A percentile compares a stretch with the other conserved stretches of the same genome.
Conservation (phyloP, 192 early-diverging fungal species). For the Ambispora gerdemannii region DNA sequence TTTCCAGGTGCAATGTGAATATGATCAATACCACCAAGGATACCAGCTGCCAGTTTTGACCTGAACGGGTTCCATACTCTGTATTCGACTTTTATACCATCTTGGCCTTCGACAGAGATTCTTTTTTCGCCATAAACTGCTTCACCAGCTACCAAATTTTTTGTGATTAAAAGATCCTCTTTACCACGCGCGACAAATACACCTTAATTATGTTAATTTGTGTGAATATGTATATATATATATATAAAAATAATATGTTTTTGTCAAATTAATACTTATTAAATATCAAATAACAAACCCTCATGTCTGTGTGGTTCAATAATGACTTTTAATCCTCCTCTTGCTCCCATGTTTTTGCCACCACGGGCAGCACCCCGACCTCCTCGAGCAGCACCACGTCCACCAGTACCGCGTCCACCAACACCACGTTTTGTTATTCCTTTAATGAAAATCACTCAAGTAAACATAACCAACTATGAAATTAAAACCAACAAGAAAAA, state of each 20-base stretch:
- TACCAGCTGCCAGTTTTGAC: conserved; percentile 96
- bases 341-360: conserved; percentile 71
- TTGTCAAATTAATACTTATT: background rate
- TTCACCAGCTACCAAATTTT: conserved; percentile 98
- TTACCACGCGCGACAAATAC: conserved; percentile 98
- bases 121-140: conserved; percentile 98
- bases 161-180: conserved; percentile 97
- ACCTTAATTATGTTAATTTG: conserved; percentile 36
- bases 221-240: background rate
- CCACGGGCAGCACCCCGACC: conserved; percentile 54
- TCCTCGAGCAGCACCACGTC: conserved; percentile 58
- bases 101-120: conserved; percentile 90
- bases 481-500: conserved; percentile 16
- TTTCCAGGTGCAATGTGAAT: conserved; percentile 92
- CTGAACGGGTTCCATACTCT: conserved; percentile 99
- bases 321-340: conserved; percentile 90
- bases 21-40: conserved; percentile 94
- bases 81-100: conserved; percentile 96
- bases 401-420: conserved; percentile 55
- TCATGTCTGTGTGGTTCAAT: conserved; percentile 97
- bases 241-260: background rate
- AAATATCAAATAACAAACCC: conserved; percentile 34
- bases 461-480: background rate
- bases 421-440: conserved; percentile 38
- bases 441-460: background rate